Evolutionary conservation across 192 early-diverging fungal species (phyloP).

Genomic region (Podila horticola): DNA sequence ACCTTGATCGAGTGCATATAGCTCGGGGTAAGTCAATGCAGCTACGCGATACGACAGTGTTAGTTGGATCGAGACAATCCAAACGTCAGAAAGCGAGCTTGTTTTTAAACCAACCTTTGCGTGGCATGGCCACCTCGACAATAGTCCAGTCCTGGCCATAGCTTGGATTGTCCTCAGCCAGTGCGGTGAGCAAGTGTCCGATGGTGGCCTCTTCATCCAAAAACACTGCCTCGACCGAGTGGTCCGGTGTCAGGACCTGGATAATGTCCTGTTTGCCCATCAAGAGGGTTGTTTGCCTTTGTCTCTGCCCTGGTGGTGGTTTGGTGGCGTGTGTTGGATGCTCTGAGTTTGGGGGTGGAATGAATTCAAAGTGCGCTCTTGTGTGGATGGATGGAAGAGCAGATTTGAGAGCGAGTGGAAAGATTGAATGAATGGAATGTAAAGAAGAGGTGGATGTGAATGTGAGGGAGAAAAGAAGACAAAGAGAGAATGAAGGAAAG

Average conservation of each 20-base stretch:
- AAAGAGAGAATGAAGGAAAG: too few relatives aligned
- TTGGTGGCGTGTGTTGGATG: neutral
- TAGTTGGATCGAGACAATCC: neutral
- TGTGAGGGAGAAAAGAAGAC: too few relatives aligned
- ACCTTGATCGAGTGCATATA: slow-evolving; percentile 50
- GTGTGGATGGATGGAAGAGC: too few relatives aligned
- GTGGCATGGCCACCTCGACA: slow-evolving; percentile 47
- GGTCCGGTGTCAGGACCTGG: slow-evolving; percentile 46
- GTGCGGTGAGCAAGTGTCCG: slow-evolving; percentile 18
- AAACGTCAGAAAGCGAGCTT: neutral
- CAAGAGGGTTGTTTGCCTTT: neutral
- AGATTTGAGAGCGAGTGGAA: too few relatives aligned
- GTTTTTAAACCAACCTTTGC: slow-evolving; percentile 12
- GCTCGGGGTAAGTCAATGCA: slow-evolving; percentile 35
- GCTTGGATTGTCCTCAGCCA: slow-evolving; percentile 22
- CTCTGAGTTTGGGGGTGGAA: too few relatives aligned
- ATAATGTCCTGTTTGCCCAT: slow-evolving; percentile 53
- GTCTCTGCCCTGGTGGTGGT: neutral
- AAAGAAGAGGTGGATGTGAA: too few relatives aligned
- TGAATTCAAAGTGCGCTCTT: too few relatives aligned
- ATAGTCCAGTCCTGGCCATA: slow-evolving; percentile 40
- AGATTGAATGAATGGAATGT: too few relatives aligned
- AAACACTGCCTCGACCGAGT: slow-evolving; percentile 38
- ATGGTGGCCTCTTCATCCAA: slow-evolving; percentile 50
- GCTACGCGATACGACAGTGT: slow-evolving; percentile 6